Base-by-base conservation (phyloP, 805 yeast genomes). In the Hemisphaericaspora nanyangensis region DNA sequence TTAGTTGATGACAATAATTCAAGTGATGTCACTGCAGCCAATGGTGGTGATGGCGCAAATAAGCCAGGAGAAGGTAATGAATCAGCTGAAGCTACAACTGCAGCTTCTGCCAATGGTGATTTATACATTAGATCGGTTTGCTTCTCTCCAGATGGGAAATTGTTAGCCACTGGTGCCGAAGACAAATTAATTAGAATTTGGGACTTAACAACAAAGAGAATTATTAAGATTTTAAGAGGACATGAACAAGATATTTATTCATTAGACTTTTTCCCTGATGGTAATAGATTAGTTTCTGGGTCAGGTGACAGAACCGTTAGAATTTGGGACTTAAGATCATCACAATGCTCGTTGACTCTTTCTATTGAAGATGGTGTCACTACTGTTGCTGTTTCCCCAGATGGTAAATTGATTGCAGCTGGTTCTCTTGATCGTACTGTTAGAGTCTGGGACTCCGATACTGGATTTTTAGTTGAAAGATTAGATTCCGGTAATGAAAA, bases 231-330 rank as follows among this genome's bases (percentile, higher is more conserved):
- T 50, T 73, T 91, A 59, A 76, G 82, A 47, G 99, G 99, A 37
- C 98, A 91, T 60, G 97, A 90, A 63, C 99, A 93, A 70, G 99
- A 91, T 66, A 90, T 91, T 51, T 93, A 91, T 66, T 90, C 97
- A 10, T 74, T 91, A 50, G 97, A 88, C 65, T 93, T 86, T 63
- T 86, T 91, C 77, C 91, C 95, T 35, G 89, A 87, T 54, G 98
- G 99, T 37, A 78, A 89, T 50, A 85, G 89, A 60, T 76, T 91
- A 52, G 96, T 91, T 20, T 84, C 95, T 15, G 99, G 99, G 28
- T 83, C 95, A 12, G 99, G 99, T 42, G 99, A 91, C 66, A 79
- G 95, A 54, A 88, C 96, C 13, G 97, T 91, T 26, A 78, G 96
- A 60, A 84, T 93, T 56, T 91, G 99, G 99, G 96, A 91, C 63